These are phyloP conservation scores for Cladophialophora immunda DNA, from an alignment of 2,329 filamentous ascomycete species.

Conservation along the genomic window DNA sequence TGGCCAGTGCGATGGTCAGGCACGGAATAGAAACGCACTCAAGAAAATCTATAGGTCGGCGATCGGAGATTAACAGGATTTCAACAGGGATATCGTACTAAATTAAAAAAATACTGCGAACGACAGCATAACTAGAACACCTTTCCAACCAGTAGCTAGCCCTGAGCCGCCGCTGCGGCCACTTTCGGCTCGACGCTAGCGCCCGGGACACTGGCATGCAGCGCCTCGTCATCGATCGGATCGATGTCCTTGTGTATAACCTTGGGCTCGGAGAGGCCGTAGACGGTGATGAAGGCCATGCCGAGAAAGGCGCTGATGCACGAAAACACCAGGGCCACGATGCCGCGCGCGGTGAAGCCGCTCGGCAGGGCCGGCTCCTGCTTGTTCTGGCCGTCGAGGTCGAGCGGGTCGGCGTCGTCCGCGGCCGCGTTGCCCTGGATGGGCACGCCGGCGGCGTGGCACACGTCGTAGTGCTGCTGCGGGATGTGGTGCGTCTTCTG, in stretches of 20 bases:
- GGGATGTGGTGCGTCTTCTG: constrained; percentile 64
- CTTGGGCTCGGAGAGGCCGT: constrained; percentile 57
- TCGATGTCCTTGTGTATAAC: constrained; percentile 29
- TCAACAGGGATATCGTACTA: background rate
- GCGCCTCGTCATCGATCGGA: background rate
- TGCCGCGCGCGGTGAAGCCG: constrained; percentile 72
- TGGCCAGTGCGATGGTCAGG: too few relatives aligned
- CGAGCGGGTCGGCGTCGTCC: constrained; percentile 69
- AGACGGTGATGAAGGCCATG: constrained; percentile 52
- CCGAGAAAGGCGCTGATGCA: constrained; percentile 68
- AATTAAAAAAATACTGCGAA: background rate
- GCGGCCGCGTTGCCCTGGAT: constrained; percentile 75
- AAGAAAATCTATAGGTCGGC: too few relatives aligned
- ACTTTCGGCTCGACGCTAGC: background rate
- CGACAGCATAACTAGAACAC: background rate
- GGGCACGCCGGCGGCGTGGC: constrained; percentile 55
- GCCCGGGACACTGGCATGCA: background rate
- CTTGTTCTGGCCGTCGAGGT: constrained; percentile 67
- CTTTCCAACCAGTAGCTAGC: background rate
- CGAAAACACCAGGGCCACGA: constrained; percentile 78
- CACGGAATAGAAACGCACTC: too few relatives aligned
- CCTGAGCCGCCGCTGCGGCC: background rate
- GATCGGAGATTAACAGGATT: too few relatives aligned
- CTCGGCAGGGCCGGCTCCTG: constrained; percentile 68
- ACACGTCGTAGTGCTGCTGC: constrained; percentile 39